phyloP scores from a whole-genome alignment of 1,284 basidiomycete species.

The Microbotryomycetes sp. region DNA sequence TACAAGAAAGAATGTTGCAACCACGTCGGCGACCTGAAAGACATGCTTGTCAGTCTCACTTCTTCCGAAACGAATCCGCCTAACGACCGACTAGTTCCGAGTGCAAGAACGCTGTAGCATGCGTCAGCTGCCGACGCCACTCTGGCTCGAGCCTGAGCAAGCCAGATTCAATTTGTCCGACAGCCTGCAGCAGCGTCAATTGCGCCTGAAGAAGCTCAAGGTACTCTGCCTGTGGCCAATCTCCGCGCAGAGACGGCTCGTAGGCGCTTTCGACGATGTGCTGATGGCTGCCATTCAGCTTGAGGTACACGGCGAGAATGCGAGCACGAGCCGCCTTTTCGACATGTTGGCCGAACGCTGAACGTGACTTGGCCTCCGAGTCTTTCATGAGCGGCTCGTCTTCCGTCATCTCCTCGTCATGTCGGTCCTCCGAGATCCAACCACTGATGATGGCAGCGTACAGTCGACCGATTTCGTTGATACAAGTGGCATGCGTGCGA shows the following conservation, averaged over 20 bases:
- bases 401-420: background rate
- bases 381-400: background rate
- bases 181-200: conserved; percentile 15
- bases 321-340: conserved; percentile 5
- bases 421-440: conserved; percentile 15
- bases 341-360: background rate
- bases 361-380: background rate
- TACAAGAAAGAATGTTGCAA: conserved; percentile 20
- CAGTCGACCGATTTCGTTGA: conserved; percentile 15
- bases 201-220: conserved; percentile 9
- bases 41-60: background rate
- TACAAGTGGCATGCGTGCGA: conserved; percentile 20
- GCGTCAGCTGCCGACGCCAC: conserved; percentile 15
- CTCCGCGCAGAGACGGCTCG: conserved; percentile 18
- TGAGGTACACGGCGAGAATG: conserved; percentile 17
- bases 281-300: conserved; percentile 12
- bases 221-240: conserved; percentile 19
- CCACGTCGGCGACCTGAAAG: conserved; percentile 23
- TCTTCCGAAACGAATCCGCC: background rate
- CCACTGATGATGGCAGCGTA: conserved; percentile 12
- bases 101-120: conserved; percentile 22
- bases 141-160: conserved; percentile 10
- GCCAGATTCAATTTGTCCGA: conserved; percentile 10
- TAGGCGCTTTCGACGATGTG: conserved; percentile 9
- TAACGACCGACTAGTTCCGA: conserved; percentile 9